Base-by-base conservation (phyloP, 192 early-diverging fungal species). In the Coemansia sp. region DNA sequence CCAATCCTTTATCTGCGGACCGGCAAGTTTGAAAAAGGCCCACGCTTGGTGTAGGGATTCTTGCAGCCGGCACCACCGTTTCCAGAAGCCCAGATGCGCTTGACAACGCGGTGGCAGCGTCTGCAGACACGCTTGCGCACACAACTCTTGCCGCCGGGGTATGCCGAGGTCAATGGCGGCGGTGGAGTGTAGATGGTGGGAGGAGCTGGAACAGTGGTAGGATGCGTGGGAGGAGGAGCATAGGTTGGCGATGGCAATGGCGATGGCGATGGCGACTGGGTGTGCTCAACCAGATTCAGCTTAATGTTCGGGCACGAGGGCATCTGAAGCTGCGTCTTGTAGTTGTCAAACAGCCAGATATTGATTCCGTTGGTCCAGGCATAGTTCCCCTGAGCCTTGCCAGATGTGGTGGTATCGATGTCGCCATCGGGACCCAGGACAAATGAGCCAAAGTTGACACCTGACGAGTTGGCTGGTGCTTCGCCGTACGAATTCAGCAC, bases 281-380 rank as follows among this genome's bases (percentile, higher is more conserved):
- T 61, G 16, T 63, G 67, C 37, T 59, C 38, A 37, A 80, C 72
- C 14, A 74, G 42, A 17, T 80, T 75, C 17, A 80, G 71, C 69
- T 69, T 63, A 56, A 80, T 70, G 65, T 79, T 71, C 20, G 77
- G 77, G 32, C 77, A 80, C 11, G 60, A 65, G 10, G 77, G 77
- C 37, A 69, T 75, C 45, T 63, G 22, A 10, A 70, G 46, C 17
- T 80, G 64, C 0, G 40, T 12, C 51, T 68, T 71, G 59, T 75
- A 80, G 63, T 58, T 58, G 42, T 65, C 73, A 17, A 71, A 61
- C 17, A 80, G 65, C 72, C 72, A 80, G 39, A 80, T 45, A 17
- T 70, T 61, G 51, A 80, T 67, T 57, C 72, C 77, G 49, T 75
- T 80, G 57, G 77, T 74, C 77, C 77, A 75, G 7, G 73, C 70